These are phyloP conservation scores for Corynascus novoguineensis DNA, from an alignment of 495 filamentous ascomycete genomes.

Conservation along the genomic window DNA sequence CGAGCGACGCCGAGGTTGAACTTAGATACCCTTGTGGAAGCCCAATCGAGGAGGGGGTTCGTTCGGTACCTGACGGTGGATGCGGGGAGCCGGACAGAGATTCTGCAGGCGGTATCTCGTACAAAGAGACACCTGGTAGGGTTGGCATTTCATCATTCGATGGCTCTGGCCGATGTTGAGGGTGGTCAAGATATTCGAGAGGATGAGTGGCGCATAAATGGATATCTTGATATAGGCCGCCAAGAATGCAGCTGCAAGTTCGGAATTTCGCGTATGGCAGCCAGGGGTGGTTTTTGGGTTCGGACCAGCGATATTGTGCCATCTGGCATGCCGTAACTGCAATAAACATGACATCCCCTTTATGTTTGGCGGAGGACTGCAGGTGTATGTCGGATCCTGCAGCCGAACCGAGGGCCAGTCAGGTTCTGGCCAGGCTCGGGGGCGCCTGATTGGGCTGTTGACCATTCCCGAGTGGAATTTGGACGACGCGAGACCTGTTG, in stretches of 20 bases:
- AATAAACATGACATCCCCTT: conserved; percentile 29
- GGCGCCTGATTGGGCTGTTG: conserved; percentile 18
- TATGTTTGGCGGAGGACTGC: conserved; percentile 28
- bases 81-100: conserved; percentile 10
- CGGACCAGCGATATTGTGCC: conserved; percentile 44
- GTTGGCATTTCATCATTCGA: conserved; percentile 12
- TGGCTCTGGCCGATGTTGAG: conserved; percentile 15
- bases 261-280: conserved; percentile 24
- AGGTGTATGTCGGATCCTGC: conserved; percentile 29
- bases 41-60: conserved; percentile 9
- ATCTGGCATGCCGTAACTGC: conserved; percentile 41
- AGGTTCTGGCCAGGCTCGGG: conserved; percentile 15
- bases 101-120: conserved; percentile 17
- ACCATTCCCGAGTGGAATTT: conserved; percentile 10
- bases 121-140: conserved; percentile 17
- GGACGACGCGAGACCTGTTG: conserved; percentile 6
- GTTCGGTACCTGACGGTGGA: conserved; percentile 19
- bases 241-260: conserved; percentile 23
- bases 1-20: conserved; percentile 26
- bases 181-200: conserved; percentile 13
- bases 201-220: conserved; percentile 20
- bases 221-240: conserved; percentile 19
- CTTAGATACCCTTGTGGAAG: conserved; percentile 7
- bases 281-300: conserved; percentile 10
- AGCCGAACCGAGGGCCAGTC: conserved; percentile 25